phyloP scores from a whole-genome alignment of 1,139 yeast genomes.

The Wickerhamiella infanticola region DNA sequence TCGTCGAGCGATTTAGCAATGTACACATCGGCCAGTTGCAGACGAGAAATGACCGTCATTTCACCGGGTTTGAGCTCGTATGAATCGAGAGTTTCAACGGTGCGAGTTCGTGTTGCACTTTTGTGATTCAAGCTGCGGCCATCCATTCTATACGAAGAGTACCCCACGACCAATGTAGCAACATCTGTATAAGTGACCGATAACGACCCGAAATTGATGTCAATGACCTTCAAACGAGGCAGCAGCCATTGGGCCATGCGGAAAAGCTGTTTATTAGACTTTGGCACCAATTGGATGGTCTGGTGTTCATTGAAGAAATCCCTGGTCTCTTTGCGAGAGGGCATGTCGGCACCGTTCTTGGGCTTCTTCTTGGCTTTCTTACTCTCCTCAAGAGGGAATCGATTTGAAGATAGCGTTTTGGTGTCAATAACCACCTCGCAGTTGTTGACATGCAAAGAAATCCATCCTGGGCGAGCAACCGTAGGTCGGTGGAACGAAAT shows the following conservation, averaged over 20 bases:
- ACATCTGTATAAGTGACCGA: constrained; percentile 18
- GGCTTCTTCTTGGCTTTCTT: not conserved
- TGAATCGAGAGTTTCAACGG: constrained; percentile 24
- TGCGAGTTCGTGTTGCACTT: constrained; percentile 5
- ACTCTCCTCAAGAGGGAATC: constrained; percentile 1
- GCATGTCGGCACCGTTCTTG: not conserved
- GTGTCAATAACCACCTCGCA: constrained; percentile 22
- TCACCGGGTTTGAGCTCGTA: constrained; percentile 19
- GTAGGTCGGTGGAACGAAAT: constrained; percentile 27
- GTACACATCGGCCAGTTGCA: constrained; percentile 19
- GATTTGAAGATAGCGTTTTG: constrained; percentile 7
- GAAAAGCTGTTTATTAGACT: constrained; percentile 2
- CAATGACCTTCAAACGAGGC: constrained; percentile 18
- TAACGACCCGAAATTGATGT: constrained; percentile 17
- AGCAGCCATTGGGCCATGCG: constrained; percentile 15
- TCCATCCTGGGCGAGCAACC: constrained; percentile 28
- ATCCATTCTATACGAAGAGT: constrained; percentile 19
- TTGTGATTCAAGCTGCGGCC: constrained; percentile 9
- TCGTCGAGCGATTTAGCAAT: constrained; percentile 17
- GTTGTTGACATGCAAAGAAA: constrained; percentile 19
- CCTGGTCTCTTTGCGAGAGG: not conserved
- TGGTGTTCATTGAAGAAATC: not conserved
- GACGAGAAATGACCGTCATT: constrained; percentile 18
- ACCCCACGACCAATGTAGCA: constrained; percentile 19
- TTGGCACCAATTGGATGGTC: constrained; percentile 8